phyloP scores from a whole-genome alignment of 495 filamentous ascomycete genomes.

The Barbatosphaeria neglecta region DNA sequence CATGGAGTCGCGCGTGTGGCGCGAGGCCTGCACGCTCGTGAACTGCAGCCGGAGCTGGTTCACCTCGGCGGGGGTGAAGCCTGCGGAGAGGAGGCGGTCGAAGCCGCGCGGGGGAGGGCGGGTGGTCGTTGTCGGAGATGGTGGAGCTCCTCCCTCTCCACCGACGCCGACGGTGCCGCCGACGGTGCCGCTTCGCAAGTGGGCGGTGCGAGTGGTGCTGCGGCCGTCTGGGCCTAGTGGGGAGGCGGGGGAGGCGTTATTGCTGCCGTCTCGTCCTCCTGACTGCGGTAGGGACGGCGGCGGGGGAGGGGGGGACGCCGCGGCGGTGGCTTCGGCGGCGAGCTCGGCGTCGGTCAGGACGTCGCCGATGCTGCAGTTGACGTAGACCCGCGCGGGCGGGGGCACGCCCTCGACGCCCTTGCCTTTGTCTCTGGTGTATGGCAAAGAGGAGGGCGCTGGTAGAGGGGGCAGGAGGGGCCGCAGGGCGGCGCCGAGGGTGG shows the following conservation, averaged over 20 bases:
- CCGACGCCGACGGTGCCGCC: too few relatives aligned
- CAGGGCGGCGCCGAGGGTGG: constrained; percentile 53
- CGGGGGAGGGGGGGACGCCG: constrained; percentile 28
- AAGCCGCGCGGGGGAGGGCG: constrained; percentile 60
- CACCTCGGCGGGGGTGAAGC: constrained; percentile 73
- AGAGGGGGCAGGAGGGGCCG: constrained; percentile 46
- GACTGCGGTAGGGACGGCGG: constrained; percentile 11
- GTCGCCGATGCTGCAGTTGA: constrained; percentile 82
- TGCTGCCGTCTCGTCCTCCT: too few relatives aligned
- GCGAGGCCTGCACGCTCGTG: constrained; percentile 59
- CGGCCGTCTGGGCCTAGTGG: too few relatives aligned
- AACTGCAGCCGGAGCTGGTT: constrained; percentile 76
- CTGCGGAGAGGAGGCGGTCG: constrained; percentile 67
- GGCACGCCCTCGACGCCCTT: constrained; percentile 12
- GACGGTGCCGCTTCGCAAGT: too few relatives aligned
- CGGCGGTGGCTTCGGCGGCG: constrained; percentile 47
- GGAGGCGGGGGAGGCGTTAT: too few relatives aligned
- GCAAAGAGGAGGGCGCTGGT: constrained; percentile 14
- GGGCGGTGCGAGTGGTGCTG: too few relatives aligned
- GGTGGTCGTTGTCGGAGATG: not conserved
- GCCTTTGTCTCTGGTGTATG: constrained; percentile 20
- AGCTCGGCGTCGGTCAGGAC: constrained; percentile 58
- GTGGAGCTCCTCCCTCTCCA: constrained; percentile 1
- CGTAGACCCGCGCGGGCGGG: constrained; percentile 46
- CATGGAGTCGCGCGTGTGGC: constrained; percentile 78